Percentiles rank a stretch among this genome's conserved stretches.
These are phyloP conservation scores for Cicer yamashitae DNA, from an alignment of 306 rosid genomes.

Conservation along the genomic window DNA sequence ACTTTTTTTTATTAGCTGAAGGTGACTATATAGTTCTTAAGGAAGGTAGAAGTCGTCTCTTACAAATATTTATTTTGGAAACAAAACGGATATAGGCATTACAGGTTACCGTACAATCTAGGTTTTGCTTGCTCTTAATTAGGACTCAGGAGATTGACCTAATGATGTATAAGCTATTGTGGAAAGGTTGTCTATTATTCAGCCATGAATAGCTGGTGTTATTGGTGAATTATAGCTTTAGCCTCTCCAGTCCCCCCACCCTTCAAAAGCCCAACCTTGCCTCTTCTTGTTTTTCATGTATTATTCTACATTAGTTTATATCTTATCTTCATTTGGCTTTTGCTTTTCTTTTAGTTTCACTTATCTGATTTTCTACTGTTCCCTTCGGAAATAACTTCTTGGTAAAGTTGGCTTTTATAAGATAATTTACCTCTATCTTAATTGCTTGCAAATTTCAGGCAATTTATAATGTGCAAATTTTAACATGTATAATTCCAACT, in stretches of 20 bases:
- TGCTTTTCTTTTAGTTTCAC: constrained; percentile 20
- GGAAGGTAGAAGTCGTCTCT: constrained; percentile 13
- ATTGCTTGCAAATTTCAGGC: constrained; percentile 11
- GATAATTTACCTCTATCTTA: background rate
- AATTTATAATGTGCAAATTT: constrained; percentile 8
- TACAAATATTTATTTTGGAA: background rate
- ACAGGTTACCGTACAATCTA: constrained; percentile 5
- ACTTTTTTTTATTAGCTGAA: background rate
- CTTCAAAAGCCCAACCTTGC: background rate
- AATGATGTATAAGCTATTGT: constrained; percentile 7
- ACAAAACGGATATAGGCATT: background rate
- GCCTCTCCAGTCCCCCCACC: background rate
- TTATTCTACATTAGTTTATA: constrained; percentile 10
- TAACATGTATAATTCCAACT: background rate
- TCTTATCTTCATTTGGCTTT: background rate
- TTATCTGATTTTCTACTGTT: constrained; percentile 9
- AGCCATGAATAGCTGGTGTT: constrained; percentile 19
- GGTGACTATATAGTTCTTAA: constrained; percentile 18
- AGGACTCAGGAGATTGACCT: constrained; percentile 5
- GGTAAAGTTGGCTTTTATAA: background rate
- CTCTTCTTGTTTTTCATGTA: constrained; percentile 24
- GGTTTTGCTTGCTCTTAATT: constrained; percentile 6
- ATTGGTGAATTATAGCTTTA: constrained; percentile 31
- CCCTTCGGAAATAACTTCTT: constrained; percentile 23
- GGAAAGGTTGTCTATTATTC: background rate